These are phyloP conservation scores for Trametes cinnabarina DNA, from an alignment of 768 basidiomycete species.

Conservation along the genomic window DNA sequence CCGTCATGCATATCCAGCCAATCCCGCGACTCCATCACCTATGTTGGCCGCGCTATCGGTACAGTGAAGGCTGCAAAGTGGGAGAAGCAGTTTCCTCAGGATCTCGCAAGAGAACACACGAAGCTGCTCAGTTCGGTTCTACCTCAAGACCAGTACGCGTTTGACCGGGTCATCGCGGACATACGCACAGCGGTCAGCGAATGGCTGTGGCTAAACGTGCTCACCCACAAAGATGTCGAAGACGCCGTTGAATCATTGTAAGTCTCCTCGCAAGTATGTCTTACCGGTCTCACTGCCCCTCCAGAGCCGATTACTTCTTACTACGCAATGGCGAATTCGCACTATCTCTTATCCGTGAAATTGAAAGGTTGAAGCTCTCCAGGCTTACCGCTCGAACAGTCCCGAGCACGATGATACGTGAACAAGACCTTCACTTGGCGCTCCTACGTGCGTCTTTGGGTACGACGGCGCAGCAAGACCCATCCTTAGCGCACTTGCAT, in stretches of 20 bases:
- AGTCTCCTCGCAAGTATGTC: slow-evolving; percentile 29
- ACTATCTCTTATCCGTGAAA: slow-evolving; percentile 79
- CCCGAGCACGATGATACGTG: slow-evolving; percentile 74
- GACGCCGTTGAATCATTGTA: slow-evolving; percentile 84
- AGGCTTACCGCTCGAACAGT: slow-evolving; percentile 68
- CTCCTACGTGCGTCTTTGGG: slow-evolving; percentile 86
- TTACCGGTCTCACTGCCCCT: slow-evolving; percentile 12
- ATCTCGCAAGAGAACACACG: slow-evolving; percentile 64
- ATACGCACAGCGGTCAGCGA: slow-evolving; percentile 84
- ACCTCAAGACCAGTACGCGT: slow-evolving; percentile 72
- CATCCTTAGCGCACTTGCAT: slow-evolving; percentile 66
- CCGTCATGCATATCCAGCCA: slow-evolving; percentile 73
- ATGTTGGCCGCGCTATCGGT: slow-evolving; percentile 84
- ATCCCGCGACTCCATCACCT: slow-evolving; percentile 77
- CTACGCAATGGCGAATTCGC: slow-evolving; percentile 87
- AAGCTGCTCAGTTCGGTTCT: slow-evolving; percentile 62
- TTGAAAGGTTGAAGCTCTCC: slow-evolving; percentile 79
- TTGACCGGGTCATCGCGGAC: slow-evolving; percentile 70
- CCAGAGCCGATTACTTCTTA: slow-evolving; percentile 84
- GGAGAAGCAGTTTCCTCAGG: slow-evolving; percentile 73
- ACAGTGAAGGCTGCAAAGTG: slow-evolving; percentile 79
- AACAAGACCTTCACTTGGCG: slow-evolving; percentile 86
- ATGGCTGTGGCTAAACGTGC: slow-evolving; percentile 90
- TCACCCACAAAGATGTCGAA: slow-evolving; percentile 80
- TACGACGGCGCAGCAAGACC: slow-evolving; percentile 84